These are phyloP conservation scores for Argentina anserina DNA, from an alignment of 306 rosid genomes.

Conservation along the genomic window DNA sequence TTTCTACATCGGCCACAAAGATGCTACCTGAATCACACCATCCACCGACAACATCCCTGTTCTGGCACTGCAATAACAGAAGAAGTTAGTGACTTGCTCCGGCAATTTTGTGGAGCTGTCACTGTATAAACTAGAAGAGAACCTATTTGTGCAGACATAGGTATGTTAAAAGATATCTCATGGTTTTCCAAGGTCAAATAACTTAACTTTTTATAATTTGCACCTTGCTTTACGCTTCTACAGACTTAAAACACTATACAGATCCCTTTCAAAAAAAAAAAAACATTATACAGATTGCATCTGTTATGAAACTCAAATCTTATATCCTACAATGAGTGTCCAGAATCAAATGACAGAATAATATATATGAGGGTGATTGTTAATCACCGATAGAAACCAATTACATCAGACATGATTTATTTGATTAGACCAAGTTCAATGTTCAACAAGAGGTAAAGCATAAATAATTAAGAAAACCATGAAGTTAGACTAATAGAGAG, in stretches of 20 bases:
- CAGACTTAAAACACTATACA: background rate
- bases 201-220: background rate
- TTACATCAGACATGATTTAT: background rate
- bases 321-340: background rate
- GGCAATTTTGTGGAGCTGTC: conserved; percentile 9
- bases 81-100: conserved; percentile 18
- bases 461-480: background rate
- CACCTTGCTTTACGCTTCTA: background rate
- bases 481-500: background rate
- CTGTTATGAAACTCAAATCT: background rate
- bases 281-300: background rate
- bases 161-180: background rate
- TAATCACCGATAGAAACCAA: background rate
- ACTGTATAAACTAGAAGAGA: background rate
- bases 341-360: background rate
- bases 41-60: conserved; percentile 78
- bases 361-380: background rate
- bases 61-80: conserved; percentile 52
- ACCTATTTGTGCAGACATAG: background rate
- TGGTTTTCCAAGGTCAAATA: background rate
- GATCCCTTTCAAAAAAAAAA: too few species aligned
- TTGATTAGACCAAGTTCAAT: background rate
- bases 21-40: conserved; percentile 90
- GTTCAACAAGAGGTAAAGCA: background rate
- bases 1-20: conserved; percentile 44